Conservation (phyloP, 1,139 yeast genomes). For the Yamadazyma atlantica region DNA sequence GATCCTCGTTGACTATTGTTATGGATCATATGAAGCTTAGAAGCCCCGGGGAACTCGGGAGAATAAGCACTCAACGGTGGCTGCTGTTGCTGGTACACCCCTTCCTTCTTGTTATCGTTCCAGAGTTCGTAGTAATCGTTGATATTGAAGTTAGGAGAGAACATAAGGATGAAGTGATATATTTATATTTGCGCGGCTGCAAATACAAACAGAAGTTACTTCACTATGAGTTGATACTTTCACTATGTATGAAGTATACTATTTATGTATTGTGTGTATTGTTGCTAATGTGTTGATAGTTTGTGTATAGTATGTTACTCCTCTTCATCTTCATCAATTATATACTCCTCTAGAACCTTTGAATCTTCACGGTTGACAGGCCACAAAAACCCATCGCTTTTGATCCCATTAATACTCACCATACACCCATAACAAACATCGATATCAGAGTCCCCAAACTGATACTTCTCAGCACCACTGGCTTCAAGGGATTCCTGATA, state of each 20-base stretch:
- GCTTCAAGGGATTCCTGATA: slow-evolving; percentile 16
- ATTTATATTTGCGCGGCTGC: slow-evolving; percentile 1
- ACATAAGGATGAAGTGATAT: slow-evolving; percentile 8
- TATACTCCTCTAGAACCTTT: slow-evolving; percentile 50
- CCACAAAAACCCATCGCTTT: slow-evolving; percentile 46
- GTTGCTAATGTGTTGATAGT: no score
- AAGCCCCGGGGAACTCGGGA: slow-evolving; percentile 53
- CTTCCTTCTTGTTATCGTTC: slow-evolving; percentile 11
- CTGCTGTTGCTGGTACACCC: slow-evolving; percentile 51
- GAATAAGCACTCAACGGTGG: slow-evolving; percentile 57
- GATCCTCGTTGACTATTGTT: slow-evolving; percentile 15
- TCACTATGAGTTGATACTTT: no score
- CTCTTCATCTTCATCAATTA: slow-evolving; percentile 23
- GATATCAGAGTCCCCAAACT: slow-evolving; percentile 14
- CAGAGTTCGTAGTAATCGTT: slow-evolving; percentile 14
- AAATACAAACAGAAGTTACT: background rate
- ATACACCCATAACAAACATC: slow-evolving; percentile 78
- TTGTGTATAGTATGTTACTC: no score
- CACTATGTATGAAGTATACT: no score
- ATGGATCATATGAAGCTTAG: slow-evolving; percentile 22
- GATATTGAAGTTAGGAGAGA: slow-evolving; percentile 16
- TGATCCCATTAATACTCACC: slow-evolving; percentile 52
- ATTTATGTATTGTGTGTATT: no score
- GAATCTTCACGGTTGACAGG: slow-evolving; percentile 34
- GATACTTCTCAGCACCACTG: slow-evolving; percentile 3